Base-by-base conservation (phyloP, 768 basidiomycete species). In the Daedalea quercina region DNA sequence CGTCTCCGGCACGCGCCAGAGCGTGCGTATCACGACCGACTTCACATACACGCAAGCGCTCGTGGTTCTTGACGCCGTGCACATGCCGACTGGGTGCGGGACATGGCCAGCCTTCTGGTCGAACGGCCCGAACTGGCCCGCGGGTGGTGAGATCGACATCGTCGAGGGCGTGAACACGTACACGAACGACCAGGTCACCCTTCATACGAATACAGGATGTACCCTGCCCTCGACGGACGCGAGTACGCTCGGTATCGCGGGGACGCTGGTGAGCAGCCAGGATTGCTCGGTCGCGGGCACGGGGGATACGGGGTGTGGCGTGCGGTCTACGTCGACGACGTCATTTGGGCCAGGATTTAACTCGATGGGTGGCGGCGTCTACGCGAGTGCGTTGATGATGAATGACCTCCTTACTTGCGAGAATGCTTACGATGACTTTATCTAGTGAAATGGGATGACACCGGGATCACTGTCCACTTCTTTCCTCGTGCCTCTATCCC, bases 321-420 rank as follows among this genome's bases (percentile, higher is more conserved):
- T 87, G 35, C 82, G 85, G 9, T 79, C 84, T 9, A 65, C 67
- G 28, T 71, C 74, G 47, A 70, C 67, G 49, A 82, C 79, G 54
- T 84, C 85, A 1, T 95, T 88, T 63, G 94, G 94, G n/a, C 67
- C 76, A n/a, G 81, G 74, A 12, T 97, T 94, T 74, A 97, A 97
- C 67, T 66, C 64, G n/a, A 84, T 78, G 58, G 81, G 82, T 9
- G 94, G 94, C 43, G 94, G 94, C 60, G 87, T 92, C 47, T 95
- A 92, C 70, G 88, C 88, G 48, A 90, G 90, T 93, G 63, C 67
- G 89, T 80, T 22, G 50, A 28, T 12, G 43, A 47, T 53, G 26
- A n/a, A 25, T 6, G n/a, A n/a, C n/a, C 40, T 9, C 28, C 20
- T 3, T 24, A 35, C 44, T 50, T 22, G 23, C 17, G 4, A 3